These are phyloP conservation scores for Phlebiopsis flavidoalba DNA, from an alignment of 768 basidiomycete species.

Conservation along the genomic window DNA sequence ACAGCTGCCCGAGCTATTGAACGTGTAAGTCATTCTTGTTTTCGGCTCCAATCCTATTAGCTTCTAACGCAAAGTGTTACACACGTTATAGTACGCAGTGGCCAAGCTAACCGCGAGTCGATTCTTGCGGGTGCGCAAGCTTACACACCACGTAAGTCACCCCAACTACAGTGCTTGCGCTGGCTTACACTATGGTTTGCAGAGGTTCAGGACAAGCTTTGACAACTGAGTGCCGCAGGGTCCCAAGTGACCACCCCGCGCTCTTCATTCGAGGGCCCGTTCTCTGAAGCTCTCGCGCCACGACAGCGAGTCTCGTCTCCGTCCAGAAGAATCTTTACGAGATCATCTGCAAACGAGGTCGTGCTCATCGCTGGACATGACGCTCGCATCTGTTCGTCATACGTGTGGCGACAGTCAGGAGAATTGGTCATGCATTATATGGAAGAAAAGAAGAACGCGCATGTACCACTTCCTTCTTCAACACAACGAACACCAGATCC, in stretches of 20 bases:
- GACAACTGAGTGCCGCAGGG: constrained; percentile 42
- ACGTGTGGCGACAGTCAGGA: constrained; percentile 72
- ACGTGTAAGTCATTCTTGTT: constrained; percentile 54
- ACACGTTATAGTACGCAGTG: constrained; percentile 49
- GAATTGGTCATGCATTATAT: constrained; percentile 79
- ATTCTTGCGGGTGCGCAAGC: constrained; percentile 80
- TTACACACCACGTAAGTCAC: constrained; percentile 70
- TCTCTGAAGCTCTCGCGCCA: constrained; percentile 18
- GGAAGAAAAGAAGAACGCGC: constrained; percentile 25
- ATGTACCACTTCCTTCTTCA: neutral
- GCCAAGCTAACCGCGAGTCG: constrained; percentile 87
- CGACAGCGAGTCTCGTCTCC: constrained; percentile 14
- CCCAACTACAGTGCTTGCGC: neutral
- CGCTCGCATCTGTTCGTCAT: constrained; percentile 85
- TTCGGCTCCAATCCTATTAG: too few species aligned
- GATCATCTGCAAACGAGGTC: constrained; percentile 84
- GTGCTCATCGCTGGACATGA: constrained; percentile 75
- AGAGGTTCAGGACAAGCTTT: constrained; percentile 86
- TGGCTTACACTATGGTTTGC: neutral
- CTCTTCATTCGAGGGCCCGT: constrained; percentile 33
- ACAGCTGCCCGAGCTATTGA: constrained; percentile 74
- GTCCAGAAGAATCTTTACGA: constrained; percentile 74
- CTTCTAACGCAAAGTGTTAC: neutral
- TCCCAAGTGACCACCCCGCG: constrained; percentile 28
- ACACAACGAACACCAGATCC: neutral